phyloP scores from a whole-genome alignment of 2,329 filamentous ascomycete species.

The Tolypocladium cylindrosporum region DNA sequence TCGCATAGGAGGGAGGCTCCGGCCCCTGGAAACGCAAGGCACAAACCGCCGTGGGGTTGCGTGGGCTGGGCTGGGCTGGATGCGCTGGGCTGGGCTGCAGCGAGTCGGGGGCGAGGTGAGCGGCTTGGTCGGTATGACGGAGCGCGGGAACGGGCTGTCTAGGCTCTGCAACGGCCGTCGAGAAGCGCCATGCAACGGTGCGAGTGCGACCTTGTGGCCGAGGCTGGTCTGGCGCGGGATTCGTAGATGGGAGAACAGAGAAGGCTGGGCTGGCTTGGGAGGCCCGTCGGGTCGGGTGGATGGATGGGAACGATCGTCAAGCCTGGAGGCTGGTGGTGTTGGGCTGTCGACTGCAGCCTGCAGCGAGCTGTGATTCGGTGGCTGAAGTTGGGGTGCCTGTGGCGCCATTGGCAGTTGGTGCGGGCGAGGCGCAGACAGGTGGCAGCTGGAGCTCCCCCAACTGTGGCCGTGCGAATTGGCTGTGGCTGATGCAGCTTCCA shows the following conservation, averaged over 20 bases:
- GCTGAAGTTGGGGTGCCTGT: slow-evolving; percentile 1
- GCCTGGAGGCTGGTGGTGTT: neutral
- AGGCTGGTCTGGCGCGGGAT: neutral
- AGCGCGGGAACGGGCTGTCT: neutral
- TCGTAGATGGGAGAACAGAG: neutral
- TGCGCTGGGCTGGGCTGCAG: neutral
- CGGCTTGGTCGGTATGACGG: neutral
- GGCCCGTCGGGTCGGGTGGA: neutral
- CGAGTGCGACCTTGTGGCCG: neutral
- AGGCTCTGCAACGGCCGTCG: neutral
- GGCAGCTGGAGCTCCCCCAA: neutral
- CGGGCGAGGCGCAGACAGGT: neutral
- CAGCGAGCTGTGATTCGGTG: slow-evolving; percentile 6
- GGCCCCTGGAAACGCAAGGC: neutral
- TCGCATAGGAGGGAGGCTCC: neutral
- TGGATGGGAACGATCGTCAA: neutral
- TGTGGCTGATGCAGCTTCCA: neutral
- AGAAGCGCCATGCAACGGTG: neutral
- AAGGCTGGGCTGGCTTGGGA: neutral
- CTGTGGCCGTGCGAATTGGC: neutral
- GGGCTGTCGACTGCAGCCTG: neutral
- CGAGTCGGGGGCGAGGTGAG: neutral
- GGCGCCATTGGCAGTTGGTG: neutral
- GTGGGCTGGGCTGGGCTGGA: neutral
- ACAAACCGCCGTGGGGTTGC: neutral